phyloP scores from a whole-genome alignment of 1,139 yeast species.

The Suzukiozyma palmioleophila region DNA sequence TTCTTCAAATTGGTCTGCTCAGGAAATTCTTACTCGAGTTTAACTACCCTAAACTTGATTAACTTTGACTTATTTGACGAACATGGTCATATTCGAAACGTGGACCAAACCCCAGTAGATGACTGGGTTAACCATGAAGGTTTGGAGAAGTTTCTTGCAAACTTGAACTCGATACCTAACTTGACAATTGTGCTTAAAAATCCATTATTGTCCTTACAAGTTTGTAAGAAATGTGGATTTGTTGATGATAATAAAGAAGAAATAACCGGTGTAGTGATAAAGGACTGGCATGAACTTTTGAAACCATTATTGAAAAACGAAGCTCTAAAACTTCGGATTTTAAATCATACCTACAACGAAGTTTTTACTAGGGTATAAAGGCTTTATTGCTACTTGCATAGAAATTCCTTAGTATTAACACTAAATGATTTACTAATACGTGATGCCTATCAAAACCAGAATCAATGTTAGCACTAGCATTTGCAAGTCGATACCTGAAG shows the following conservation, averaged over 20 bases:
- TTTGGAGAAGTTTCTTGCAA: slow-evolving; percentile 24
- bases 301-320: slow-evolving; percentile 19
- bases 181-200: slow-evolving; percentile 23
- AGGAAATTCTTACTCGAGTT: slow-evolving; percentile 29
- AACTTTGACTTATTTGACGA: slow-evolving; percentile 34
- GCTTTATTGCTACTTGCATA: too few relatives aligned
- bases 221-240: slow-evolving; percentile 36
- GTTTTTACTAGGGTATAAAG: not conserved
- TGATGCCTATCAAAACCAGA: not conserved
- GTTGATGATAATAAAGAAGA: slow-evolving; percentile 11
- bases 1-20: slow-evolving; percentile 43
- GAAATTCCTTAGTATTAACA: too few relatives aligned
- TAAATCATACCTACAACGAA: slow-evolving; percentile 10
- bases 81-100: slow-evolving; percentile 14
- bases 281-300: slow-evolving; percentile 29
- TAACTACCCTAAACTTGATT: slow-evolving; percentile 22
- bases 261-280: slow-evolving; percentile 14
- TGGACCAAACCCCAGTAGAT: slow-evolving; percentile 12
- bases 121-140: slow-evolving; percentile 22
- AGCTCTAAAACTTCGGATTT: slow-evolving; percentile 16
- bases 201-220: slow-evolving; percentile 18
- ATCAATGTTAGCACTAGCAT: not conserved
- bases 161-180: slow-evolving; percentile 22
- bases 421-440: not conserved
- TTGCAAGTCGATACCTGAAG: not conserved